Base-by-base conservation (phyloP, 2,329 filamentous ascomycete species). In the Phialophora expanda region DNA sequence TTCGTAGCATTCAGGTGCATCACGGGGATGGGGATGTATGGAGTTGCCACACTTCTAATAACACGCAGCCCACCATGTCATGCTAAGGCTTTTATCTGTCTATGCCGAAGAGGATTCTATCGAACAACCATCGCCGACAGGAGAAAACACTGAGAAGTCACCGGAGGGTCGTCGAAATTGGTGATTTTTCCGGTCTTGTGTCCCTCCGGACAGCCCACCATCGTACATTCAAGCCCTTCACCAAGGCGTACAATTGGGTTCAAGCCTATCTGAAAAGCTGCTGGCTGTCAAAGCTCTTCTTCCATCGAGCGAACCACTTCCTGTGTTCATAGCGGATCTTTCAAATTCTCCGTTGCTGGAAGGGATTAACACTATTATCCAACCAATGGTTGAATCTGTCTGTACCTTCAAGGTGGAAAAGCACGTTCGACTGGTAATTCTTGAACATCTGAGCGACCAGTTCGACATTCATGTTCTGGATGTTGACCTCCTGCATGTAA, bases 401-500 rank as follows among this genome's bases (percentile, higher is more conserved):
- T 77, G 71, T 83, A 96, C 95, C 95, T 88, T 98, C 95, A 5
- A 99, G 85, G 74, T 99, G 95, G 77, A 99, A 98, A 5, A 98
- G 82, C 14, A 98, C 94, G 74, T 98, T 99, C 11, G 93, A 97
- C 78, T 97, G 93, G 77, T 99, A 99, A 80, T 98, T 99, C 82
- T 98, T 97, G 84, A 98, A 99, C 95, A 99, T 99, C 76, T 98
- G 94, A 0, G 94, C 93, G 4, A 98, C 95, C 2, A 98, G 85
- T 80, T 98, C 95, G 41, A 97, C 92, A 76, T 99, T 96, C 93
- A 98, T 97, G 78, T 98, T 99, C 75, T 97, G 91, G 63, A 97
- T 89, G 75, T 98, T 98, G 84, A 98, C 97, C 72, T 98, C 94
- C 91, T 97, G 73, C 5, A 63, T 34, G 24, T 14, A 30, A 11